These are phyloP conservation scores for Pyrenophora teres DNA, from an alignment of 2,329 filamentous ascomycete genomes.

Conservation along the genomic window DNA sequence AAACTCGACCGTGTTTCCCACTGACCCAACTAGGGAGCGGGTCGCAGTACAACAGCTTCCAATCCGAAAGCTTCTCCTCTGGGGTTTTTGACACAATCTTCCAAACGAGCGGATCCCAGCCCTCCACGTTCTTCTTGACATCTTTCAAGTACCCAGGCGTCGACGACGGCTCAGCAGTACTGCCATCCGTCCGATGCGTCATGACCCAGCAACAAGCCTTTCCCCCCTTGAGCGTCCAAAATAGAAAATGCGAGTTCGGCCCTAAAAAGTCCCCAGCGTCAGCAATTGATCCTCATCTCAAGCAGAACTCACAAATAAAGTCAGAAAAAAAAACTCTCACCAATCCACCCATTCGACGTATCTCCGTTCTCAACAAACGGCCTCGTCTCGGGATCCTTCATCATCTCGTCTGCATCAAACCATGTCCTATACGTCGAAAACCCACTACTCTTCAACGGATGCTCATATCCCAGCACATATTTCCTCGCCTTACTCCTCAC, in stretches of 20 bases:
- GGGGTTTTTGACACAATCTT: conserved; percentile 43
- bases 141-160: conserved; percentile 39
- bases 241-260: conserved; percentile 46
- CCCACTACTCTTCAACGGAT: conserved; percentile 57
- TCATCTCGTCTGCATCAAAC: conserved; percentile 44
- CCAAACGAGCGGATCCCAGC: conserved; percentile 39
- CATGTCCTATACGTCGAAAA: conserved; percentile 60
- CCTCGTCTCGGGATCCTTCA: conserved; percentile 41
- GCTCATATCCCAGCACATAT: conserved; percentile 57
- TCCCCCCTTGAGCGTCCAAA: conserved; percentile 43
- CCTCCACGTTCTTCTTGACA: conserved; percentile 35
- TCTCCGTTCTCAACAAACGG: conserved; percentile 46
- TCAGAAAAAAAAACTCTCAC: conserved; percentile 9
- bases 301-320: not conserved
- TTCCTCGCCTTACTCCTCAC: conserved; percentile 58
- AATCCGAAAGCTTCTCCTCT: conserved; percentile 51
- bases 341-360: conserved; percentile 46
- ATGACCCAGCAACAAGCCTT: conserved; percentile 45
- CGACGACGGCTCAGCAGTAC: conserved; percentile 42
- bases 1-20: conserved; percentile 48
- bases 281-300: too few species aligned
- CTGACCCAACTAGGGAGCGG: conserved; percentile 59
- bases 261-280: conserved; percentile 12
- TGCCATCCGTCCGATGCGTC: conserved; percentile 39
- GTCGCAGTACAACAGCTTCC: conserved; percentile 60